Evolutionary conservation across 306 rosid species (phyloP), one percentile per base, ranked within the genome.

Genomic region (Cucurbita argyrosperma): DNA sequence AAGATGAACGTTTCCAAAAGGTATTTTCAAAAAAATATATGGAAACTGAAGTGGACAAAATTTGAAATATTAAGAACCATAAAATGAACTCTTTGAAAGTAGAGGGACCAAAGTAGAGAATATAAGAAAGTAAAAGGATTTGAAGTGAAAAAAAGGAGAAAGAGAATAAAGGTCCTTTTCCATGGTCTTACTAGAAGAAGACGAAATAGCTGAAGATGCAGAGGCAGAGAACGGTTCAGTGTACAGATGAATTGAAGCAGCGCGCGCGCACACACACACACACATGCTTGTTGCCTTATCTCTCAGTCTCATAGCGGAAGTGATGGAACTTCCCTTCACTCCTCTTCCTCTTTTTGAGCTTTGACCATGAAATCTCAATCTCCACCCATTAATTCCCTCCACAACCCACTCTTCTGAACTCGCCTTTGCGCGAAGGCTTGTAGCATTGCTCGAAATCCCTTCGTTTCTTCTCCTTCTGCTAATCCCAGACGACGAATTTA

Each of bases 241-340:
- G 72, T 15, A 23, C 18, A 42, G 72, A 42, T 66, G 72, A 66
- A 66, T 21, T 66, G 72, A 43, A 43, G 53, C 72, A 68, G 73
- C 4, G 14, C 53, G 1, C n/a, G 7, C 42, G 30, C 59, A 37
- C 67, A 60, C 35, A 49, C 53, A 13, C n/a, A 46, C 42, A 49
- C 59, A 37, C 67, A 60, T 72, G 76, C 51, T 38, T 42, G 19
- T 37, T 35, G 45, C 67, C 26, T 30, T 60, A 1, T 7, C 19
- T 59, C 65, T 59, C 42, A 59, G 18, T 59, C 65, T 60, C 66
- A 71, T 30, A 11, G 6, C 15, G 59, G 50, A 49, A 70, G 46
- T 39, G 59, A 70, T 70, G 45, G 38, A 13, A 10, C 26, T 56
- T n/a, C 23, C 23, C 57, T 51, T 51, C 18, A 51, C 55, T 43